Percentiles rank a stretch among this genome's conserved stretches.
phyloP scores from a whole-genome alignment of 306 rosid species.

The Citrullus mucosospermus region DNA sequence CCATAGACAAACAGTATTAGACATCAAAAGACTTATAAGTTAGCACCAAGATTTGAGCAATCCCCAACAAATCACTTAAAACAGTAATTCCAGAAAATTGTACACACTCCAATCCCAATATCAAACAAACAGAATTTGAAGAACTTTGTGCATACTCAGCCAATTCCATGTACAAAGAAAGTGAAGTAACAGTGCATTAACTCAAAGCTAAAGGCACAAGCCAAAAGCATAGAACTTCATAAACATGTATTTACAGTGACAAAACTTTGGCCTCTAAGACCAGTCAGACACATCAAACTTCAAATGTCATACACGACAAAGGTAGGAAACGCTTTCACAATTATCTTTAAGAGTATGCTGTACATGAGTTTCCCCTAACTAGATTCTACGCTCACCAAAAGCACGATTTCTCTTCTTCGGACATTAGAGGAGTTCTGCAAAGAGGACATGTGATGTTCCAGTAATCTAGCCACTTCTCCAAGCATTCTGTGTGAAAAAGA shows the following conservation, averaged over 20 bases:
- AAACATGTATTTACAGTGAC: slow-evolving; percentile 24
- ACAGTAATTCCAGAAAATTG: neutral
- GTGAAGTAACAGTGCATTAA: neutral
- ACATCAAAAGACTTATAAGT: neutral
- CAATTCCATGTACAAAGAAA: neutral
- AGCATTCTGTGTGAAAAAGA: slow-evolving; percentile 66
- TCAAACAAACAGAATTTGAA: neutral
- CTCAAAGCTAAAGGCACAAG: slow-evolving; percentile 10
- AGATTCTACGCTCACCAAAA: slow-evolving; percentile 28
- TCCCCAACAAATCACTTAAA: neutral
- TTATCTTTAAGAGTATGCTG: slow-evolving; percentile 32
- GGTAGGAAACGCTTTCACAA: neutral
- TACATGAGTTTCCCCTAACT: slow-evolving; percentile 30
- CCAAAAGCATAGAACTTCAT: slow-evolving; percentile 24
- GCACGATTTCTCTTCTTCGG: slow-evolving; percentile 48
- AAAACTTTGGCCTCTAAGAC: slow-evolving; percentile 17
- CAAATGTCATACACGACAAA: neutral
- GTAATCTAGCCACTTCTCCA: slow-evolving; percentile 83
- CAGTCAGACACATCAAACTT: slow-evolving; percentile 5
- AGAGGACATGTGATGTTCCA: slow-evolving; percentile 94
- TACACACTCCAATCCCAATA: neutral
- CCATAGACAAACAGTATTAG: neutral
- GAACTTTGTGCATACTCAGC: neutral
- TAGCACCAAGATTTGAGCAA: neutral
- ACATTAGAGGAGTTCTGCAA: slow-evolving; percentile 73